These are phyloP conservation scores for Actinomortierella ambigua DNA, from an alignment of 371 early-diverging fungal species.

Conservation along the genomic window DNA sequence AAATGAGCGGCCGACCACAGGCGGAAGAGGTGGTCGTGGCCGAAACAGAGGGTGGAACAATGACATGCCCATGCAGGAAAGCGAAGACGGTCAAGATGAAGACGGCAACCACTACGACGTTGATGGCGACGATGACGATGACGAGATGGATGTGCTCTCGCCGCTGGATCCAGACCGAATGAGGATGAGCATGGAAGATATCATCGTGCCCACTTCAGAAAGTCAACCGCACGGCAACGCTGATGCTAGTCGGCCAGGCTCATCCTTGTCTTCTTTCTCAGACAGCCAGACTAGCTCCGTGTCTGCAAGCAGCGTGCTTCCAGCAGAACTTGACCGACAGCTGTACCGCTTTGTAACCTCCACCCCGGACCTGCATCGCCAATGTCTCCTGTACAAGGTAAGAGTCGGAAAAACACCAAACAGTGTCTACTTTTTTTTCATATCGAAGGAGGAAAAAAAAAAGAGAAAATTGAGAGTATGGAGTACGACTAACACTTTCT, in stretches of 20 bases:
- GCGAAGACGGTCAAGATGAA: conserved; percentile 25
- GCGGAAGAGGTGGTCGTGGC: too few species aligned
- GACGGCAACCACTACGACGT: conserved; percentile 38
- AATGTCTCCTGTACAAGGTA: conserved; percentile 35
- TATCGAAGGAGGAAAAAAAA: too few species aligned
- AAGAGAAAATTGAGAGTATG: too few species aligned
- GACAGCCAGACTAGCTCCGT: not conserved
- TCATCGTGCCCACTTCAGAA: conserved; percentile 2
- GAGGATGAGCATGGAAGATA: conserved; percentile 43
- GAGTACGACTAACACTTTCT: too few species aligned
- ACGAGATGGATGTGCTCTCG: conserved; percentile 60
- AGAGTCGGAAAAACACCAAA: too few species aligned
- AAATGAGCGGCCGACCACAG: too few species aligned
- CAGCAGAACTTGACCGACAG: conserved; percentile 3
- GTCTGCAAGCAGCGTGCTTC: conserved; percentile 22
- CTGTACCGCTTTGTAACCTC: conserved; percentile 20
- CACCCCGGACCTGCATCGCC: conserved; percentile 16
- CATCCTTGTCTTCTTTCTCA: not conserved
- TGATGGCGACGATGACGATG: conserved; percentile 49
- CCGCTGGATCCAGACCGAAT: conserved; percentile 83
- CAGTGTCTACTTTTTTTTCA: too few species aligned
- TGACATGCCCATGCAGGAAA: conserved; percentile 6
- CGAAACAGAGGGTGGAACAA: too few species aligned
- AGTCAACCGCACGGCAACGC: conserved; percentile 5
- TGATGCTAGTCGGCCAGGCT: not conserved